Evolutionary conservation across 75 land plant species (phyloP).

Genomic region (Pseudotsuga menziesii): DNA sequence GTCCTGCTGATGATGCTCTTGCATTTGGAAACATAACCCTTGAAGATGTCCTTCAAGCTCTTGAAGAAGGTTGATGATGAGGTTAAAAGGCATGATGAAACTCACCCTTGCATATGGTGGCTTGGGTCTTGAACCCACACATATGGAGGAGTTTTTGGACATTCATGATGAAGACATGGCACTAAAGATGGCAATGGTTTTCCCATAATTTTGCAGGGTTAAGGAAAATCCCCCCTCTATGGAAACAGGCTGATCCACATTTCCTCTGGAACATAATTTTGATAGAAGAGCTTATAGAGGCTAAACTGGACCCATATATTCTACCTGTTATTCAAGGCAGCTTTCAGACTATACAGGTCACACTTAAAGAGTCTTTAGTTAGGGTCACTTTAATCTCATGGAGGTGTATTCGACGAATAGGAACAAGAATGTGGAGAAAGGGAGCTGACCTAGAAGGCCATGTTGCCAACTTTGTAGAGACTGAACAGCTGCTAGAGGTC

Average conservation of each 20-base stretch:
- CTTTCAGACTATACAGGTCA: conserved; percentile 45
- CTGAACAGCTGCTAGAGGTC: conserved; percentile 82
- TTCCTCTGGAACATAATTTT: conserved; percentile 88
- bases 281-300: conserved; percentile 84
- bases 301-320: conserved; percentile 70
- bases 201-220: conserved; percentile 32
- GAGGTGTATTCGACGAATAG: conserved; percentile 70
- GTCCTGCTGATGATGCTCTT: too few species aligned
- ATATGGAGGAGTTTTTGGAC: too few species aligned
- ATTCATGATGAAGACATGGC: too few species aligned
- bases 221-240: conserved; percentile 43
- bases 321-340: conserved; percentile 96
- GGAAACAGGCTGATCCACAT: conserved; percentile 98
- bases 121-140: too few species aligned
- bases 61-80: too few species aligned
- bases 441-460: conserved; percentile 94
- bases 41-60: too few species aligned
- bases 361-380: conserved; percentile 33
- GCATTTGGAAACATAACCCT: too few species aligned
- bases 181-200: too few species aligned
- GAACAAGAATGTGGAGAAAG: conserved; percentile 99
- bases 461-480: conserved; percentile 94
- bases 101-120: too few species aligned
- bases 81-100: too few species aligned
- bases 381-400: conserved; percentile 59